phyloP scores from a whole-genome alignment of 495 filamentous ascomycete species.

The Lentithecium fluviatile region DNA sequence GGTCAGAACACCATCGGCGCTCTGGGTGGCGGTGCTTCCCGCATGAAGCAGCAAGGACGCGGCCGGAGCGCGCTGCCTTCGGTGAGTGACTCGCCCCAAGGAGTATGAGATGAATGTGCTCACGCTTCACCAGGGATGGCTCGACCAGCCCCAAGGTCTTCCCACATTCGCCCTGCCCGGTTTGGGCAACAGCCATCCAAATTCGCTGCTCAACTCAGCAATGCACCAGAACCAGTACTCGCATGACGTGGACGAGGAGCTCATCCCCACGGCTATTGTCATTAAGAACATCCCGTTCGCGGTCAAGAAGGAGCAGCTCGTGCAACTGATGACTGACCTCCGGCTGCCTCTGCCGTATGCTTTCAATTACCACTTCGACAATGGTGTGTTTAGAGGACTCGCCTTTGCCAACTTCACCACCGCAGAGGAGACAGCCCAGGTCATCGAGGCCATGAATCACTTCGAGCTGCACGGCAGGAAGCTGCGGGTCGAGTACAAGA shows the following conservation, averaged over 20 bases:
- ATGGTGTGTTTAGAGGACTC: slow-evolving; percentile 92
- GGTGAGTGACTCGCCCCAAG: slow-evolving; percentile 10
- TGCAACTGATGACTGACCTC: slow-evolving; percentile 87
- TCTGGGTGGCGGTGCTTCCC: slow-evolving; percentile 26
- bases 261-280: slow-evolving; percentile 97
- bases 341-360: slow-evolving; percentile 91
- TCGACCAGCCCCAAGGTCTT: slow-evolving; percentile 33
- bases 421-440: slow-evolving; percentile 82
- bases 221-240: slow-evolving; percentile 53
- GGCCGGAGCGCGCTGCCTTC: slow-evolving; percentile 32
- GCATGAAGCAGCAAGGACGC: slow-evolving; percentile 25
- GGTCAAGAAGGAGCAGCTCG: slow-evolving; percentile 93
- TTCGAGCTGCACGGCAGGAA: slow-evolving; percentile 94
- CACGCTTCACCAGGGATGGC: slow-evolving; percentile 25
- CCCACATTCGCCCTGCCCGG: slow-evolving; percentile 32
- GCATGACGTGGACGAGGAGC: slow-evolving; percentile 69
- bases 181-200: slow-evolving; percentile 28
- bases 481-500: slow-evolving; percentile 96
- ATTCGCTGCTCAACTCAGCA: slow-evolving; percentile 14
- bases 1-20: slow-evolving; percentile 29
- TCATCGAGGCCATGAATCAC: slow-evolving; percentile 89
- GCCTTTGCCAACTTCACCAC: slow-evolving; percentile 99
- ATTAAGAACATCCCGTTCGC: slow-evolving; percentile 99
- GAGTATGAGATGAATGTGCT: slow-evolving; percentile 2
- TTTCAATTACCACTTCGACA: slow-evolving; percentile 99